A percentile compares a stretch with the other conserved stretches of the same genome.
Evolutionary conservation across 805 yeast genomes (phyloP).

Genomic region (Wickerhamomyces silvicola): DNA sequence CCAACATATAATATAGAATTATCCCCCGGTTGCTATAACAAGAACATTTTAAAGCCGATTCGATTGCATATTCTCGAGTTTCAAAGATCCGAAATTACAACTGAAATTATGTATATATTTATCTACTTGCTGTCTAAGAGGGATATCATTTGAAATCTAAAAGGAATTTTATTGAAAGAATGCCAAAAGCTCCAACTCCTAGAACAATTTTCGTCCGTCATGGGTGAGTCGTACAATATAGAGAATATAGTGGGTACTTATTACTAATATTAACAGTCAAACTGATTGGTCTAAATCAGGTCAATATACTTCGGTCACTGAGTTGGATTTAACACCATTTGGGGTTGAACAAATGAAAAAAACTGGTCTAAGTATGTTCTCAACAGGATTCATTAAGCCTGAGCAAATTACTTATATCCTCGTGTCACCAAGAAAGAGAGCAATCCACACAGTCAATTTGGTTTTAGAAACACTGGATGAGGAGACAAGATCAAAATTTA

Average conservation of each 20-base stretch:
- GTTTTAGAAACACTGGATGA: constrained; percentile 45
- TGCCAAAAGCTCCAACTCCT: constrained; percentile 41
- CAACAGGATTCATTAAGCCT: constrained; percentile 60
- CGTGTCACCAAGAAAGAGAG: constrained; percentile 78
- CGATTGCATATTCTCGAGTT: too few relatives aligned
- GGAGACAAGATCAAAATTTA: constrained; percentile 35
- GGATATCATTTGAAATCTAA: too few relatives aligned
- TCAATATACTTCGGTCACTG: constrained; percentile 84
- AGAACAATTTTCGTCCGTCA: constrained; percentile 71
- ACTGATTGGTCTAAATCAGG: constrained; percentile 96
- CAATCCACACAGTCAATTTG: constrained; percentile 65
- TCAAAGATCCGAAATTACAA: too few relatives aligned
- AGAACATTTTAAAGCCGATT: too few relatives aligned
- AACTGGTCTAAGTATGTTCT: constrained; percentile 68
- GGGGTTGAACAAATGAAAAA: constrained; percentile 73
- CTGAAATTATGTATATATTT: too few relatives aligned
- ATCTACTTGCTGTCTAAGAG: too few relatives aligned
- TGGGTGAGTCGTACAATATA: constrained; percentile 32
- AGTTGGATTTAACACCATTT: constrained; percentile 65
- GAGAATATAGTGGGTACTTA: neutral
- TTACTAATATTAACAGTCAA: constrained; percentile 35
- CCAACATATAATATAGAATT: too few relatives aligned
- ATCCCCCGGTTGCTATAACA: too few relatives aligned
- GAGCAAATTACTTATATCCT: constrained; percentile 53
- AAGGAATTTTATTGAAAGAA: too few relatives aligned